Evolutionary conservation across 306 rosid species (phyloP).

Genomic region (Styphnolobium japonicum): DNA sequence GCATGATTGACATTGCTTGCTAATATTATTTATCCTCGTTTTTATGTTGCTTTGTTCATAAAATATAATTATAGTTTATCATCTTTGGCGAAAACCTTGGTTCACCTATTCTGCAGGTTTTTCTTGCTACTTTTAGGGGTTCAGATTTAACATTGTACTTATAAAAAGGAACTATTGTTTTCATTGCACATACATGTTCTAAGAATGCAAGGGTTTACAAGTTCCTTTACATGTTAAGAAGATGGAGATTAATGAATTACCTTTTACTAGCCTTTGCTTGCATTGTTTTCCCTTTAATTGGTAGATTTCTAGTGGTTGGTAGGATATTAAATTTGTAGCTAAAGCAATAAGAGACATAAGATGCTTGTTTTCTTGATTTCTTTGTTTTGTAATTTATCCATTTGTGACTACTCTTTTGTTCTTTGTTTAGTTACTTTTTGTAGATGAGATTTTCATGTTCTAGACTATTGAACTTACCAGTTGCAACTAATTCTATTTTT

Average conservation of each 20-base stretch:
- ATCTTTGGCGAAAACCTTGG: not conserved
- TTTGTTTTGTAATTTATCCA: not conserved
- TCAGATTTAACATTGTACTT: not conserved
- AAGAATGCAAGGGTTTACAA: not conserved
- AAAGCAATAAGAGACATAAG: slow-evolving; percentile 6
- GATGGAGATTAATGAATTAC: slow-evolving; percentile 43
- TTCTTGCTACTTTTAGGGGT: slow-evolving; percentile 18
- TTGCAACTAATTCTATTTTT: not conserved
- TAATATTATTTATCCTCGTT: not conserved
- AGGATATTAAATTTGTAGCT: slow-evolving; percentile 19
- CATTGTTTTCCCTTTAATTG: slow-evolving; percentile 18
- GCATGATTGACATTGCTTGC: not conserved
- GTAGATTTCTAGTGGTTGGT: not conserved
- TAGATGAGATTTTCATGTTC: not conserved
- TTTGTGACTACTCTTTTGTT: not conserved
- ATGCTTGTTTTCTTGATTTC: not conserved
- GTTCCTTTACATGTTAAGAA: slow-evolving; percentile 22
- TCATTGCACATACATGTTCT: slow-evolving; percentile 17
- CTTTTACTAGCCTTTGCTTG: slow-evolving; percentile 42
- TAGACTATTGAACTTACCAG: not conserved
- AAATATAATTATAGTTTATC: not conserved
- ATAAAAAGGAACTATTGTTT: slow-evolving; percentile 10
- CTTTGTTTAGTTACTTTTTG: not conserved
- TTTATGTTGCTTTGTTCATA: not conserved
- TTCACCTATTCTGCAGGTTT: slow-evolving; percentile 40